Conservation (phyloP, 768 basidiomycete genomes). For the Cystobasidiopsis lactophilus region DNA sequence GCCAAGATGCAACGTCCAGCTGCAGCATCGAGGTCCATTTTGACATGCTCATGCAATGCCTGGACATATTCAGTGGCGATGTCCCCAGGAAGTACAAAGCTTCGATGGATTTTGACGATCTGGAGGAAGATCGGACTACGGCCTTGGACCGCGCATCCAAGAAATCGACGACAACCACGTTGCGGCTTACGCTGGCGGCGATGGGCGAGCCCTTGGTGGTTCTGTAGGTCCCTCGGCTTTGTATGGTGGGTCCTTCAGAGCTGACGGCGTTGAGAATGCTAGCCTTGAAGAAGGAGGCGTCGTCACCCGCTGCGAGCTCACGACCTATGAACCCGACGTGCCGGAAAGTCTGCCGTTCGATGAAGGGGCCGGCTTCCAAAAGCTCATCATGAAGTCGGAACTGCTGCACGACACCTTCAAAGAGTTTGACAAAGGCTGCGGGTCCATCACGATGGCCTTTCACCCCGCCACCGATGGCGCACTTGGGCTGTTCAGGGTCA, state of each 20-base stretch:
- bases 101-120: slow-evolving; percentile 12
- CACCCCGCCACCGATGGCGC: slow-evolving; percentile 29
- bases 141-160: slow-evolving; percentile 8
- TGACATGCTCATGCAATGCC: slow-evolving; percentile 59
- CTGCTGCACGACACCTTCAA: slow-evolving; percentile 83
- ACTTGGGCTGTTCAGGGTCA: slow-evolving; percentile 18
- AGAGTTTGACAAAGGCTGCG: slow-evolving; percentile 72
- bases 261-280: background rate
- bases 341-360: slow-evolving; percentile 61
- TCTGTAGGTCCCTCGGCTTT: slow-evolving; percentile 18
- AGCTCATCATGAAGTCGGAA: slow-evolving; percentile 79
- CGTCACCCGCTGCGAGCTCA: slow-evolving; percentile 66
- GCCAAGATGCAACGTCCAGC: slow-evolving; percentile 11
- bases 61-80: slow-evolving; percentile 86
- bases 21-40: slow-evolving; percentile 56
- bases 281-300: slow-evolving; percentile 45
- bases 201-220: slow-evolving; percentile 16
- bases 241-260: no score
- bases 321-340: slow-evolving; percentile 64
- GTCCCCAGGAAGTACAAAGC: background rate
- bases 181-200: slow-evolving; percentile 12
- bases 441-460: slow-evolving; percentile 61
- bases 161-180: slow-evolving; percentile 4
- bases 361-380: slow-evolving; percentile 43
- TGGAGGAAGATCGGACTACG: slow-evolving; percentile 2